Conservation (phyloP, 441 rosid genomes). For the Viola pubescens region DNA sequence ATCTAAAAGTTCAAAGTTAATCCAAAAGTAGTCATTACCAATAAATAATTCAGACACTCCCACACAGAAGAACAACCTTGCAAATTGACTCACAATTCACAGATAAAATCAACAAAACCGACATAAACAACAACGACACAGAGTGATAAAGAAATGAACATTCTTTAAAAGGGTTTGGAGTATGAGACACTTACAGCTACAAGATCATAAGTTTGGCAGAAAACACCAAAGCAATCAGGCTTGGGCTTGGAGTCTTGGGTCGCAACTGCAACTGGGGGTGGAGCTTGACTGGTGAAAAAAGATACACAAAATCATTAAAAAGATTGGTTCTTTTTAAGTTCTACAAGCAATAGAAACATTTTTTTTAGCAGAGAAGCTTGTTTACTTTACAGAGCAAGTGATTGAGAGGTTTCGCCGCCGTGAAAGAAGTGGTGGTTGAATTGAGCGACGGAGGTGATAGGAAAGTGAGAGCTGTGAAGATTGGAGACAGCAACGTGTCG, state of each 20-base stretch:
- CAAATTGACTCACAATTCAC: too few relatives aligned
- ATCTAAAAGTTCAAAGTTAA: too few relatives aligned
- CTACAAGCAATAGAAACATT: neutral
- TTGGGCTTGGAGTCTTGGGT: conserved; percentile 35
- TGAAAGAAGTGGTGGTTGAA: conserved; percentile 32
- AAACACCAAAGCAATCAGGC: conserved; percentile 75
- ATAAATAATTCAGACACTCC: too few relatives aligned
- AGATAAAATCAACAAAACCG: neutral
- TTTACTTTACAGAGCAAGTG: conserved; percentile 82
- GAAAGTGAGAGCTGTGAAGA: conserved; percentile 48
- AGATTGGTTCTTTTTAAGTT: neutral
- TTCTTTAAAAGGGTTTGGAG: neutral
- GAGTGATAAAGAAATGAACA: neutral
- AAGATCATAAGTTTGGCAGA: conserved; percentile 88
- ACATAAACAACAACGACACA: neutral
- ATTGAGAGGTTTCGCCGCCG: conserved; percentile 22
- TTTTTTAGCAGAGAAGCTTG: conserved; percentile 1
- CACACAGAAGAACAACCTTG: too few relatives aligned
- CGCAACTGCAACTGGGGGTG: conserved; percentile 48
- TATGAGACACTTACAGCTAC: conserved; percentile 42
- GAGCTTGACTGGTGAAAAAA: conserved; percentile 29
- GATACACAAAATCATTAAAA: neutral
- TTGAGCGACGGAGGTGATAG: conserved; percentile 31
- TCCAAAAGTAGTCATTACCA: too few relatives aligned
- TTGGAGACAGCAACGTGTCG: conserved; percentile 23